Evolutionary conservation across 2,329 filamentous ascomycete species (phyloP), one percentile per base, ranked within the genome.

Genomic region (Fusarium sp.): DNA sequence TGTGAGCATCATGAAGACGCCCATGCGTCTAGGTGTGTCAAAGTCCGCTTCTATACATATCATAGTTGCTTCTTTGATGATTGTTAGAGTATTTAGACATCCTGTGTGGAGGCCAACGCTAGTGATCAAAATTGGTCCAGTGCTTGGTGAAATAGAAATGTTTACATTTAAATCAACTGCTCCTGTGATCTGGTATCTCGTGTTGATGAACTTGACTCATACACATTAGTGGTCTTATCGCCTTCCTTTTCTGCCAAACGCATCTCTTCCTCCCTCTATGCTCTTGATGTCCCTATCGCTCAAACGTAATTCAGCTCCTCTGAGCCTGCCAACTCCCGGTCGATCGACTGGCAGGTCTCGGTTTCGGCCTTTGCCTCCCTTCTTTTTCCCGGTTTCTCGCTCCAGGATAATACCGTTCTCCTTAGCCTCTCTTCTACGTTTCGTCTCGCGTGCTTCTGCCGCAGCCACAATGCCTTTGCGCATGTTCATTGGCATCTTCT

Each of bases 371-470:
- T 78, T 83, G 58, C 79, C 77, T 57, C 78, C 82, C 59, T 74
- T 78, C 37, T 78, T 81, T 68, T 78, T 78, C 28, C 77, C 71
- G 45, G 83, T 83, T 56, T 76, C 72, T 66, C 84, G 85, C 83
- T 98, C 96, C 34, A 98, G 83, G 50, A 98, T 89, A 73, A 98
- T 90, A 8, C 95, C 96, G 74, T 95, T 97, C 84, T 98, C 95
- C 76, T 86, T 89, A 3, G 96, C 96, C 78, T 97, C 93, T 42
- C 84, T 85, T 40, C 95, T 85, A 54, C 95, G 83, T 82, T 87
- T 92, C 14, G 86, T 82, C 78, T 98, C 94, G 63, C 88, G 88
- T 28, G 84, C 80, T 3, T 79, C 83, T 23, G 88, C 87, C 55
- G 94, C 93, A 2, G 87, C 86, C 18, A 83, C 82, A 64, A 98